phyloP scores from a whole-genome alignment of 2,329 filamentous ascomycete species.

The Coniella lustricola region DNA sequence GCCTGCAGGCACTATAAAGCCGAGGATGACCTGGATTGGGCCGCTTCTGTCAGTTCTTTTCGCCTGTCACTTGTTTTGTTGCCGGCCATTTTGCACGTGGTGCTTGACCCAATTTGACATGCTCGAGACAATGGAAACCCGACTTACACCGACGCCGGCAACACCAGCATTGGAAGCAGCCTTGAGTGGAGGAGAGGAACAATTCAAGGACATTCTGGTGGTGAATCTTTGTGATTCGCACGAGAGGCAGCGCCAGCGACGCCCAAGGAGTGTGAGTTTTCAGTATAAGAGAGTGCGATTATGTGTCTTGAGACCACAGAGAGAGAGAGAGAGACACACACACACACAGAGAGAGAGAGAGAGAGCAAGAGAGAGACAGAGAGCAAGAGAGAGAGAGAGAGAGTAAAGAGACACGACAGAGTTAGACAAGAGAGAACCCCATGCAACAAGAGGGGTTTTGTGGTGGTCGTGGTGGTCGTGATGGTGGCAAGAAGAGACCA shows the following conservation, averaged over 20 bases:
- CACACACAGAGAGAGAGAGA: not conserved
- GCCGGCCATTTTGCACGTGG: no score
- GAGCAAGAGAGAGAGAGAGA: not conserved
- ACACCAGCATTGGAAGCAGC: conserved; percentile 10
- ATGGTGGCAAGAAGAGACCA: not conserved
- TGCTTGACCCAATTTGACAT: no score
- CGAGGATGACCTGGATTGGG: conserved; percentile 11
- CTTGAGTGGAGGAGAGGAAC: not conserved
- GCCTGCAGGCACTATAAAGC: conserved; percentile 14
- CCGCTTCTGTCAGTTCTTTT: no score
- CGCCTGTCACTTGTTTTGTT: no score
- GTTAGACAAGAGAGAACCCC: no score
- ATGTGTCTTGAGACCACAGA: not conserved
- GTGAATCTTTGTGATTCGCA: no score
- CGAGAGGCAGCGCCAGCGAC: no score
- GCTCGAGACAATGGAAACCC: no score
- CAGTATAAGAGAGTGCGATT: not conserved
- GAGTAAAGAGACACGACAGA: no score
- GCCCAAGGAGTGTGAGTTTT: no score
- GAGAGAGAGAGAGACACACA: not conserved
- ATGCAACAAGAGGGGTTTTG: no score
- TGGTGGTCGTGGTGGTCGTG: not conserved
- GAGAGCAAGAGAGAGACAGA: not conserved
- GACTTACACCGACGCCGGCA: conserved; percentile 12
- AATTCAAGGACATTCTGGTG: not conserved